These are phyloP conservation scores for Casuarina glauca DNA, from an alignment of 306 rosid genomes.

Conservation along the genomic window DNA sequence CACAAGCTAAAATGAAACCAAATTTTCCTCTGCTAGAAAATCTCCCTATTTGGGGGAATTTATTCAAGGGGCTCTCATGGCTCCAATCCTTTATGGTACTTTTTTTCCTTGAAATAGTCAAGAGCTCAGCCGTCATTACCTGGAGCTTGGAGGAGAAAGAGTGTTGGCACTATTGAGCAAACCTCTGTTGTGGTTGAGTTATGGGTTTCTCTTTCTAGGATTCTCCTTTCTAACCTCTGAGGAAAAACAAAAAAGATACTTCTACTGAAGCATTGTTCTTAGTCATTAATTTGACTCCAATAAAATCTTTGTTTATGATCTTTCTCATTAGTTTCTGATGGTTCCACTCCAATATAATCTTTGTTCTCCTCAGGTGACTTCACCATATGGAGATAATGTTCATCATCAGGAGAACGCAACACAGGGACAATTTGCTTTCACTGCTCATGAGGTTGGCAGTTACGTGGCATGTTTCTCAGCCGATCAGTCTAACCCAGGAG, in stretches of 20 bases:
- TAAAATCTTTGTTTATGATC: neutral
- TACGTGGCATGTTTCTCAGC: slow-evolving; percentile 86
- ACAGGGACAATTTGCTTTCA: slow-evolving; percentile 81
- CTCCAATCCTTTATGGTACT: neutral
- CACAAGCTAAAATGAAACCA: no score
- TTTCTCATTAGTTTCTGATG: neutral
- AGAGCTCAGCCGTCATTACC: no score
- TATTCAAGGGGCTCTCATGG: neutral
- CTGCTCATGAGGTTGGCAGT: slow-evolving; percentile 84
- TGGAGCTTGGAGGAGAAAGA: neutral
- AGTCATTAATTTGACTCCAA: slow-evolving; percentile 1
- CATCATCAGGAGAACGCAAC: slow-evolving; percentile 67
- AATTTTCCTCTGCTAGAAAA: no score
- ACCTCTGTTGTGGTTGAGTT: neutral
- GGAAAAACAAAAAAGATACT: neutral
- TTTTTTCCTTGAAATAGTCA: neutral
- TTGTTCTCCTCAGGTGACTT: slow-evolving; percentile 65
- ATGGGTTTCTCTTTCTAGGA: neutral
- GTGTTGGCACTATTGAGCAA: neutral
- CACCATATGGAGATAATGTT: slow-evolving; percentile 83
- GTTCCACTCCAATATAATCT: slow-evolving; percentile 1
- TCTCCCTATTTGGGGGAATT: no score
- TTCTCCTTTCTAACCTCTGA: neutral
- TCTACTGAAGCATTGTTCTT: neutral
- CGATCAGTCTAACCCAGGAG: slow-evolving; percentile 41